These are phyloP conservation scores for Tylopilus plumbeoviolaceoides DNA, from an alignment of 768 basidiomycete species.

Conservation along the genomic window DNA sequence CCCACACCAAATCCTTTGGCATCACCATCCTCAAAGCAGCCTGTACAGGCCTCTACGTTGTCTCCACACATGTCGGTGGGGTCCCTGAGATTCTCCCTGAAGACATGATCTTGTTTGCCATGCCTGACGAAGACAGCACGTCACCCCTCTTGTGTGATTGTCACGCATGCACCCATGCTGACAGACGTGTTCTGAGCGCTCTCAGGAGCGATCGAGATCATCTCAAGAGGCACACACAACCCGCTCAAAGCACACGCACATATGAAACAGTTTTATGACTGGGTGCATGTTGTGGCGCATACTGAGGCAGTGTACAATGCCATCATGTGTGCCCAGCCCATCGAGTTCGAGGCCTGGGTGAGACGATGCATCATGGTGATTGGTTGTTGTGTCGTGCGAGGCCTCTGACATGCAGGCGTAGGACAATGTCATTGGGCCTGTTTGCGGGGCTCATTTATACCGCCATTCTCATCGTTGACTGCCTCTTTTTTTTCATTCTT, in stretches of 20 bases:
- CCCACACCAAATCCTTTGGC: constrained; percentile 93
- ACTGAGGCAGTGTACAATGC: constrained; percentile 81
- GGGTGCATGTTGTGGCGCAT: constrained; percentile 72
- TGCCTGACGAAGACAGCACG: constrained; percentile 90
- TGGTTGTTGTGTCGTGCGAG: too few species aligned
- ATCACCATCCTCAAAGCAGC: constrained; percentile 98
- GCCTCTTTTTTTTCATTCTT: constrained; percentile 79
- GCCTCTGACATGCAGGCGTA: constrained; percentile 26
- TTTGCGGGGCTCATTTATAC: constrained; percentile 87
- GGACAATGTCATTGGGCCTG: constrained; percentile 73
- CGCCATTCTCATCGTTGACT: constrained; percentile 84
- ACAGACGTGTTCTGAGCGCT: constrained; percentile 84
- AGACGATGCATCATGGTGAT: constrained; percentile 46
- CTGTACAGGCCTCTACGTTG: constrained; percentile 89
- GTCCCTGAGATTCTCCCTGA: constrained; percentile 91
- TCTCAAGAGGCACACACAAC: constrained; percentile 66
- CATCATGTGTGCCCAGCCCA: constrained; percentile 56
- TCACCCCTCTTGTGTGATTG: too few species aligned
- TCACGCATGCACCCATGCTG: not conserved
- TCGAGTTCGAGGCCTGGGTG: constrained; percentile 77
- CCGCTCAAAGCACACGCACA: constrained; percentile 72
- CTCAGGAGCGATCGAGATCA: constrained; percentile 70
- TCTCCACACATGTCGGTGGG: constrained; percentile 91
- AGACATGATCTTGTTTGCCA: constrained; percentile 94
- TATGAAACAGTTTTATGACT: constrained; percentile 81